Evolutionary conservation across 2,329 filamentous ascomycete species (phyloP).

Genomic region (Didymella segeticola): DNA sequence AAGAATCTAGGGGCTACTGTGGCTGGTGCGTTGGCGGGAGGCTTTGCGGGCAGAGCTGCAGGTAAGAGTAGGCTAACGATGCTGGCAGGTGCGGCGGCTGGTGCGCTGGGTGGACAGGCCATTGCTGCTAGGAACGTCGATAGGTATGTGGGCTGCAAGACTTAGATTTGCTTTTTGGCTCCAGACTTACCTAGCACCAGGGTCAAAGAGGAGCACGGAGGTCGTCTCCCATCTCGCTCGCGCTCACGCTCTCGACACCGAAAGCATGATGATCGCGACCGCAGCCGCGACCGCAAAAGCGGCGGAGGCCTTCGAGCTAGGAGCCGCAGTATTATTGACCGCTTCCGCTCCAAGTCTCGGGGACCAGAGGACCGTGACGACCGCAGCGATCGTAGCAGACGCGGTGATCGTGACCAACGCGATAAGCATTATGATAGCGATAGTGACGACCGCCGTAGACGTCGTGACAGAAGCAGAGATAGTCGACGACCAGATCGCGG

Average conservation of each 20-base stretch:
- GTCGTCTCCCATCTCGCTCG: constrained; percentile 27
- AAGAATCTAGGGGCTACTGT: constrained; percentile 44
- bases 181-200: constrained; percentile 8
- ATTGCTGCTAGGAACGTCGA: constrained; percentile 22
- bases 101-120: constrained; percentile 41
- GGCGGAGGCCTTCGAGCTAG: constrained; percentile 31
- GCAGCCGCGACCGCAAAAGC: constrained; percentile 16
- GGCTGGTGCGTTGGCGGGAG: constrained; percentile 50
- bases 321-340: constrained; percentile 35
- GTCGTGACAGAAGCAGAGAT: constrained; percentile 12
- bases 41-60: constrained; percentile 41
- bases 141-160: background rate
- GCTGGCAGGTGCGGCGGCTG: constrained; percentile 47
- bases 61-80: constrained; percentile 47
- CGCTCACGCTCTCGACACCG: constrained; percentile 24
- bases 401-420: constrained; percentile 14
- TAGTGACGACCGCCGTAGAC: constrained; percentile 14
- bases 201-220: constrained; percentile 24
- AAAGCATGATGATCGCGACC: constrained; percentile 16
- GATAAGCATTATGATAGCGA: constrained; percentile 17
- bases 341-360: constrained; percentile 34
- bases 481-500: constrained; percentile 15
- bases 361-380: constrained; percentile 20
- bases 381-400: constrained; percentile 15
- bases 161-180: too few relatives aligned